Conservation (phyloP, 805 yeast species). For the Limtongozyma cylindracea region DNA sequence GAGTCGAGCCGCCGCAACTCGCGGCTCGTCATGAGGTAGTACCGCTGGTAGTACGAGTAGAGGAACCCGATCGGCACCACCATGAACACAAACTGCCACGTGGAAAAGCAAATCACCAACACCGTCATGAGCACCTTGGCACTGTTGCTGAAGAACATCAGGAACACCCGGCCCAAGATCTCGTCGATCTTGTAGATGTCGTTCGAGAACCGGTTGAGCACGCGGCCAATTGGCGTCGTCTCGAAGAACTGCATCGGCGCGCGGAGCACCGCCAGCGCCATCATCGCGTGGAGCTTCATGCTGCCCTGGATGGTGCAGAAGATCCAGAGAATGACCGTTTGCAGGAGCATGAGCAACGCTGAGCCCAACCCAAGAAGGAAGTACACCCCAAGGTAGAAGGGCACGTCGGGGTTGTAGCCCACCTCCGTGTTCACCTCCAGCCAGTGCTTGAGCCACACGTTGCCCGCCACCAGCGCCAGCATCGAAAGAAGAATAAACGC, state of each 20-base stretch:
- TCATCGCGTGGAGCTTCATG: constrained; percentile 39
- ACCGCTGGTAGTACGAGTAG: constrained; percentile 52
- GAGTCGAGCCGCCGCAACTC: constrained; percentile 69
- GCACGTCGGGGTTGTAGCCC: constrained; percentile 53
- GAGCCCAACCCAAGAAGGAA: constrained; percentile 45
- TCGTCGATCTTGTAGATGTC: constrained; percentile 84
- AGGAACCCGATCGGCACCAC: constrained; percentile 42
- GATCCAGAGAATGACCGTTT: constrained; percentile 44
- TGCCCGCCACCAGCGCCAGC: constrained; percentile 37
- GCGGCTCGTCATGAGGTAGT: constrained; percentile 52
- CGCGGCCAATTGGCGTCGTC: constrained; percentile 86
- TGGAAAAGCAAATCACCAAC: constrained; percentile 55
- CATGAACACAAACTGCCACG: constrained; percentile 65
- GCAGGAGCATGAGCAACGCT: constrained; percentile 21
- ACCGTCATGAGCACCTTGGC: constrained; percentile 52
- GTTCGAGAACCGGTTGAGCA: constrained; percentile 73
- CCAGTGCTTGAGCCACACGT: constrained; percentile 94
- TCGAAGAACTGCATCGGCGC: constrained; percentile 95
- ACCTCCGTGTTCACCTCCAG: constrained; percentile 59
- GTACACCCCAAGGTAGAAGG: constrained; percentile 50
- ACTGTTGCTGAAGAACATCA: constrained; percentile 36
- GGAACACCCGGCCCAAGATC: constrained; percentile 39
- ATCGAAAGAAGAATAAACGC: constrained; percentile 28
- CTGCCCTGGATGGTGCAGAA: constrained; percentile 73
- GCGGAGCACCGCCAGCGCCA: constrained; percentile 49